Evolutionary conservation across 306 rosid species (phyloP), one percentile per base, ranked within the genome.

Genomic region (Arachis hypogaea): DNA sequence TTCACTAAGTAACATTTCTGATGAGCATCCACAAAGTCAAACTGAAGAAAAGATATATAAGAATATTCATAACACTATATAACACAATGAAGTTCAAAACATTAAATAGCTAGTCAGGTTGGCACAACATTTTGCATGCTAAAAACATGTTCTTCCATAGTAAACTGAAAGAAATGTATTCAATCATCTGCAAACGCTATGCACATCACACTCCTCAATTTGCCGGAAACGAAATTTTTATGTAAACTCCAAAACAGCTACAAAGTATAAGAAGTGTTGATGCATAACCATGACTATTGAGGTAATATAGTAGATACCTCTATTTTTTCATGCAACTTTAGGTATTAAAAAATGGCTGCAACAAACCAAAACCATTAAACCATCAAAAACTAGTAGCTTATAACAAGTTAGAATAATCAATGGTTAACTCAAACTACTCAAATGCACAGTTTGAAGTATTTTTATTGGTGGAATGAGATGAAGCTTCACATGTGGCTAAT

Each of bases 1-100:
- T 69, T 78, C 71, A 78, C 83, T 80, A 77, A 66, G 88, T 66
- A 72, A 64, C 80, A 79, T 86, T 82, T 77, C 85, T 47, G 61
- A 69, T 66, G 66, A 79, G 77, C 81, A 80, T 78, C 82, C 77
- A 77, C 63, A 11, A 50, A 66, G 69, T 74, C 78, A 80, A 80
- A 80, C 70, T 51, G 85, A 69, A 84, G 80, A 74, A 73, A 77
- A 72, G 75, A 63, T 58, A 75, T 59, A 56, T 47, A 78, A 56
- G 18, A 70, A 71, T 72, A 66, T 75, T 72, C 78, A 67, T 82
- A 61, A 78, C 68, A 77, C 51, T 38, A 54, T 4, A 22, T 33
- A 33, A 33, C 38, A 59, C 50, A 64, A 64, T 43, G 44, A 80
- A 74, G 50, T 59, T 58, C 66, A 16, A 41, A 4, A 59, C 52